Conservation (phyloP, 2,329 filamentous ascomycete genomes). For the Bipolaris zeicola region DNA sequence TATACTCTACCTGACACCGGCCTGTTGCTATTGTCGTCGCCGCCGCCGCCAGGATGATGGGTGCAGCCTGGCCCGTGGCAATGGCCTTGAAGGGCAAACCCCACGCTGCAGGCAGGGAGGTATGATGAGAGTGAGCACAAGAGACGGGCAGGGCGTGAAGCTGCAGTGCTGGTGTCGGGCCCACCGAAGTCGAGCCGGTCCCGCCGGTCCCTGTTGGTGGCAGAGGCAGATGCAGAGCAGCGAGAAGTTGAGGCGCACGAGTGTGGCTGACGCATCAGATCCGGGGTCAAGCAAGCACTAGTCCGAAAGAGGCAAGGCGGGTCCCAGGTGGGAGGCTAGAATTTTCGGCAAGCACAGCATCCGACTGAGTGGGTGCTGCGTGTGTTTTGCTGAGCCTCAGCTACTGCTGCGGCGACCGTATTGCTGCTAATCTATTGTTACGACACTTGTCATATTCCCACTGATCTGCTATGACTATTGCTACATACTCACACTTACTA, state of each 20-base stretch:
- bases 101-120: too few relatives aligned
- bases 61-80: constrained; percentile 3
- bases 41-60: neutral
- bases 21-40: neutral
- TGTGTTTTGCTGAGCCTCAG: constrained; percentile 24
- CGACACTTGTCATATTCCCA: too few relatives aligned
- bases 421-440: too few relatives aligned
- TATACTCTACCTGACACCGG: constrained; percentile 29
- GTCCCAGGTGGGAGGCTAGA: constrained; percentile 18
- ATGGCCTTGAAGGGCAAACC: neutral
- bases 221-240: neutral
- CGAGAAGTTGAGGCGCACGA: constrained; percentile 10
- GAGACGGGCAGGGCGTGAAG: neutral
- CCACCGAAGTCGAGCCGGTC: neutral
- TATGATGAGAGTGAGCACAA: too few relatives aligned
- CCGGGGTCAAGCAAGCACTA: constrained; percentile 13
- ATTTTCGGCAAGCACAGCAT: constrained; percentile 25
- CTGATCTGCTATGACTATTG: neutral
- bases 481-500: constrained; percentile 3
- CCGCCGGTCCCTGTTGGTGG: constrained; percentile 18
- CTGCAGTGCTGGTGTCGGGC: neutral
- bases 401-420: neutral
- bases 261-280: constrained; percentile 26
- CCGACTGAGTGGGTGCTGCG: constrained; percentile 18
- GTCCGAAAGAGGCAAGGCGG: neutral